phyloP scores from a whole-genome alignment of 2,329 filamentous ascomycete species.

The Ilyonectria sp. region DNA sequence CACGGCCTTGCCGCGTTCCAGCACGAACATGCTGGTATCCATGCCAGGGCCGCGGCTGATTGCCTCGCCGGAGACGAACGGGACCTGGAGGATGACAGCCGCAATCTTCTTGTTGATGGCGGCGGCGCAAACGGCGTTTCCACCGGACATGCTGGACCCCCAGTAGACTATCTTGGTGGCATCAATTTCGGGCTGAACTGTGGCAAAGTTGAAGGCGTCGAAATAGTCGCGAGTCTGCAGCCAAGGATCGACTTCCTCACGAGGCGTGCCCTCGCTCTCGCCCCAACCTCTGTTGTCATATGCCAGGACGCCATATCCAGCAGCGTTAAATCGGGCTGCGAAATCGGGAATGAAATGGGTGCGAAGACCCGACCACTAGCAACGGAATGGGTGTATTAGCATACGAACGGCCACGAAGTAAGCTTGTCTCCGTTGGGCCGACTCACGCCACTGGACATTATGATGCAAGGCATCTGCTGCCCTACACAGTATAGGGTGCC shows the following conservation, averaged over 20 bases:
- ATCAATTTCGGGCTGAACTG: background rate
- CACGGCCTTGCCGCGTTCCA: background rate
- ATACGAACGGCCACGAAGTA: background rate
- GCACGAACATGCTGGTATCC: background rate
- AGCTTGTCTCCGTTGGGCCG: background rate
- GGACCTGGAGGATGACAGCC: background rate
- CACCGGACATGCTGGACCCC: slow-evolving; percentile 6
- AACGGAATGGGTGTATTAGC: background rate
- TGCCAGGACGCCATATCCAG: background rate
- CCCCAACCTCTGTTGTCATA: slow-evolving; percentile 15
- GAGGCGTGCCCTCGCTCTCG: slow-evolving; percentile 1
- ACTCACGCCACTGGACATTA: background rate
- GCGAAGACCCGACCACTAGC: background rate
- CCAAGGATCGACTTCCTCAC: background rate
- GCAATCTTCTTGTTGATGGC: background rate
- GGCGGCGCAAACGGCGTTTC: background rate
- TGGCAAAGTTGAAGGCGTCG: background rate
- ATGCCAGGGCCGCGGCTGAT: background rate
- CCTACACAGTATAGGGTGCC: background rate
- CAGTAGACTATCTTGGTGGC: background rate
- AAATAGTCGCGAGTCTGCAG: slow-evolving; percentile 1
- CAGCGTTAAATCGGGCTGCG: background rate
- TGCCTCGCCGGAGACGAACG: background rate
- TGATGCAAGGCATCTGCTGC: background rate
- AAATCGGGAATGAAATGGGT: background rate